Evolutionary conservation across 257 asterid species (phyloP), one percentile per base, ranked within the genome.

Genomic region (Lycium barbarum): DNA sequence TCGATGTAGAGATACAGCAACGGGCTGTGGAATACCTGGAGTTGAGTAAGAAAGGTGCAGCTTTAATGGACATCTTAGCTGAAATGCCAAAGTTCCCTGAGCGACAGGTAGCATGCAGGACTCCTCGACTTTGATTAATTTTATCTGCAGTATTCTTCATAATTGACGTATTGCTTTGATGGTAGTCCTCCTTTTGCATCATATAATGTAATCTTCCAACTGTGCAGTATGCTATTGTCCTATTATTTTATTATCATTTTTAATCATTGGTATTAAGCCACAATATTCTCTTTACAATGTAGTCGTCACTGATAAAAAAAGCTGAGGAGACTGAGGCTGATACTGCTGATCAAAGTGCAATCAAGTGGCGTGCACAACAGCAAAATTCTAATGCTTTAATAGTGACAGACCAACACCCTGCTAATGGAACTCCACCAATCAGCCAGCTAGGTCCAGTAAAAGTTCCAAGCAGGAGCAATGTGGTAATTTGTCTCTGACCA

Each of bases 51-150:
- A 95, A 94, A 92, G 98, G 98, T 83, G 97, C 95, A 79, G 91
- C 93, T 84, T 89, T 94, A 68, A 89, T 90, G 98, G 98, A 92
- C 87, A 89, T 95, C 88, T 91, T 95, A 86, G 97, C 99, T 87
- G 98, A 95, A 92, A 95, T 95, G 99, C 99, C 98, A 2, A 94
- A 95, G 91, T 94, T 95, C 85, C 97, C 99, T 36, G 99, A 95
- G 88, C 92, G 99, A 70, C 99, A 95, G 98, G 99, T 94, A 83
- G 84, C 55, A 43, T 83, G 81, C 33, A 43, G 66, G 59, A 85
- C 85, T 53, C 76, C 62, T 76, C 53, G 85, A 83, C 81, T 80
- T 81, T 17, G 65, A 61, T 53, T 36, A 11, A 43, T 81, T 72
- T 8, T 71, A 12, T 38, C 38, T 78, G 55, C 53, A 51, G 54